Evolutionary conservation across 2,329 filamentous ascomycete genomes (phyloP).

Genomic region (Penicillium freii): DNA sequence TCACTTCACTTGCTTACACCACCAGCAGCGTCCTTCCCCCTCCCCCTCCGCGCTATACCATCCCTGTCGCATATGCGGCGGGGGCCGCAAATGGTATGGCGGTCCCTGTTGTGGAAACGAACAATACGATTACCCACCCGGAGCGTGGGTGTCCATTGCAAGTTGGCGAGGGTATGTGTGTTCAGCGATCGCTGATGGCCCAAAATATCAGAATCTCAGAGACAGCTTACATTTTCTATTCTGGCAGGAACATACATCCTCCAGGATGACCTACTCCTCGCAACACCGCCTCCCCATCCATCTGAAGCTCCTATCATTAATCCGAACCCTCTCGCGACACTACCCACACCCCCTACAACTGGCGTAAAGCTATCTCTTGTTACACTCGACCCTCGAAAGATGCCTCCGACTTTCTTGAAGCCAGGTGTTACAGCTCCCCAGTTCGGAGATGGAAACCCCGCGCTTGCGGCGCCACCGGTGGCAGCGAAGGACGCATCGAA

Average conservation of each 20-base stretch:
- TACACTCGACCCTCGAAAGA: conserved; percentile 62
- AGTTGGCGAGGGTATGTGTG: conserved; percentile 76
- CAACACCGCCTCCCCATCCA: conserved; percentile 91
- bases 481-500: conserved; percentile 68
- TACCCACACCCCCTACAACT: conserved; percentile 74
- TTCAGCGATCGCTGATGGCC: background rate
- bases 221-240: conserved; percentile 24
- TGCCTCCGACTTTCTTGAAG: conserved; percentile 41
- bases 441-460: conserved; percentile 83
- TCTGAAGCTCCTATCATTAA: conserved; percentile 85
- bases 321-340: conserved; percentile 86
- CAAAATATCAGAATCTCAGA: too few relatives aligned
- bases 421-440: conserved; percentile 54
- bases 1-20: conserved; percentile 16
- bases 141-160: conserved; percentile 85
- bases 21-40: conserved; percentile 71
- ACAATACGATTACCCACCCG: conserved; percentile 80
- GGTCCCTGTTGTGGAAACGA: conserved; percentile 83
- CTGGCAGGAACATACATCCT: conserved; percentile 79
- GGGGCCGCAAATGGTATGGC: conserved; percentile 66
- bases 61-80: conserved; percentile 69
- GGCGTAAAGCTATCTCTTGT: conserved; percentile 83
- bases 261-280: conserved; percentile 86
- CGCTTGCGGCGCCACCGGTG: conserved; percentile 56
- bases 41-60: conserved; percentile 80